Evolutionary conservation across 2,329 filamentous ascomycete species (phyloP), one percentile per base, ranked within the genome.

Genomic region (Sclerotinia sclerotiorum): DNA sequence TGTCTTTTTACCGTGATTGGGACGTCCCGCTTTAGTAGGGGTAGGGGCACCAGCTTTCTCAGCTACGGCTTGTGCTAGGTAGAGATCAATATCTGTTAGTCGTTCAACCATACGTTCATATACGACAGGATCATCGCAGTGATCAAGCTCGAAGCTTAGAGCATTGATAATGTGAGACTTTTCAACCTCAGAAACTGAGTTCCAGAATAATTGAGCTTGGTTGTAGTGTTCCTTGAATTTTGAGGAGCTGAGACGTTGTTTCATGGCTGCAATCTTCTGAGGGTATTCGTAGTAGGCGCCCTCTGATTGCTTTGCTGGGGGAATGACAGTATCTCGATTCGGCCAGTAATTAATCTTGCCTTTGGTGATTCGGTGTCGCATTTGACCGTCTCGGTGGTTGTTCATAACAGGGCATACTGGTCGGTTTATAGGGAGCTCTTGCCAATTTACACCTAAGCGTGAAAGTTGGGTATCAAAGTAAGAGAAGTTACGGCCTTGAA

Each of bases 181-280:
- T 79, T 94, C 92, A 4, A 87, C 81, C 0, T 83, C 79, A 0
- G 87, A 86, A 72, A 94, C 79, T 21, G 90, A 93, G 81, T 94
- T 94, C 81, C 88, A 94, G 81, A 95, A 95, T 1, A 94, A 82
- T 76, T 94, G 90, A 0, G 92, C 91, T 77, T 95, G 92, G 62
- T 85, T 88, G 79, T 86, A 87, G 77, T 94, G 90, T 70, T 95
- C 91, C 71, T 83, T 85, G 82, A 94, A 94, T 80, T 94, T 94
- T 73, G 84, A 84, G 71, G 87, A 90, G 75, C 86, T 83, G 7
- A 88, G 81, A 15, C 92, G 87, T 24, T 84, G 81, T 81, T 95
- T 94, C 76, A 91, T 87, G 3, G 91, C 91, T 5, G 81, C 82
- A 1, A 91, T 79, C 77, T 88, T 89, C 69, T 87, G 81, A 0